Percentiles rank a stretch among this genome's conserved stretches.
phyloP scores from a whole-genome alignment of 2,329 filamentous ascomycete genomes.

The Aspergillus quadrilineatus region DNA sequence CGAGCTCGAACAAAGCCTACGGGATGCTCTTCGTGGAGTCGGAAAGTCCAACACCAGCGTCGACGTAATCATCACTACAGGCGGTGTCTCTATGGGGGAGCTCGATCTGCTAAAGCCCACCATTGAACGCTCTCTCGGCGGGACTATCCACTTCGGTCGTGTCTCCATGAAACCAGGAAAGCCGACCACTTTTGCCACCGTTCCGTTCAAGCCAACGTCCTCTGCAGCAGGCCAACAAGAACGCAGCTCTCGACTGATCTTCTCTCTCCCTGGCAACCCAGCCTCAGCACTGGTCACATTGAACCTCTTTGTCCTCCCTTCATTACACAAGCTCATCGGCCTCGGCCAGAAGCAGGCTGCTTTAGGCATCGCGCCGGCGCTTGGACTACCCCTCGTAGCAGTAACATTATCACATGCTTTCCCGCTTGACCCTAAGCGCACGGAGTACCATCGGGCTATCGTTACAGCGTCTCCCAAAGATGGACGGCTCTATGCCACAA shows the following conservation, averaged over 20 bases:
- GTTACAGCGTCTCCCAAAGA: conserved; percentile 62
- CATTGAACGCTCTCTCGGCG: conserved; percentile 83
- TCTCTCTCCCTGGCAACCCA: conserved; percentile 90
- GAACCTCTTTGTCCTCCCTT: conserved; percentile 88
- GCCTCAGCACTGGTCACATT: conserved; percentile 91
- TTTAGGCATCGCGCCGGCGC: conserved; percentile 51
- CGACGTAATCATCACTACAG: conserved; percentile 86
- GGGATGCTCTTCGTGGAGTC: conserved; percentile 64
- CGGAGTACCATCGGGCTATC: conserved; percentile 87
- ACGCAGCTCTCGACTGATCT: conserved; percentile 69
- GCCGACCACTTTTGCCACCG: conserved; percentile 92
- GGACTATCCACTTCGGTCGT: conserved; percentile 92
- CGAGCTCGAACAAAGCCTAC: conserved; percentile 73
- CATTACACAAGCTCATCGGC: conserved; percentile 74
- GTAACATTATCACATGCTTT: conserved; percentile 74
- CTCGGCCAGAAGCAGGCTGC: conserved; percentile 40
- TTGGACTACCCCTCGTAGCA: conserved; percentile 69
- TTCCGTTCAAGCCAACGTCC: conserved; percentile 59
- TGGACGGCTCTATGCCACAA: conserved; percentile 69
- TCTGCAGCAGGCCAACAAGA: conserved; percentile 51
- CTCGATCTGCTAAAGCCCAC: conserved; percentile 95
- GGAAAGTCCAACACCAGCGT: conserved; percentile 48
- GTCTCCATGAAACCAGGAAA: conserved; percentile 98
- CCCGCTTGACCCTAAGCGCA: conserved; percentile 68
- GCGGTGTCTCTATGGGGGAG: conserved; percentile 97